Base-by-base conservation (phyloP, 192 early-diverging fungal genomes). In the Umbelopsis isabellina region DNA sequence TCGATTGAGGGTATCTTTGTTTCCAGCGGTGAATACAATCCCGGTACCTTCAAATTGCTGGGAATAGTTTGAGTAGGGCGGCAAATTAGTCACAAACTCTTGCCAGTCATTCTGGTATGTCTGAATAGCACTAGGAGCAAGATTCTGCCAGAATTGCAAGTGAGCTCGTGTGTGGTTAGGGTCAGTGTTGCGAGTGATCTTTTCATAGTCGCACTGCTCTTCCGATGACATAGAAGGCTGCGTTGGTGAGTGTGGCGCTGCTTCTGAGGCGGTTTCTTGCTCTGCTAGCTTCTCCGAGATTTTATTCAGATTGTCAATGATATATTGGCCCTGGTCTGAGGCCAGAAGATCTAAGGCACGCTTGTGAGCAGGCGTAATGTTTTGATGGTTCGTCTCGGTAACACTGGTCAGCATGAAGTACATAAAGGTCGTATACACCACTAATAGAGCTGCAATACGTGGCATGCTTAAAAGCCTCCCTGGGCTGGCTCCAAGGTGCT, bases 21-120 rank as follows among this genome's bases (percentile, higher is more conserved):
- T 78, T 49, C 76, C 76, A 20, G 76, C 71, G 30, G 72, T 71
- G 20, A 78, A 41, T 6, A 78, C 76, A 16, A 78, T 74, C 21
- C 76, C 76, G 15, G 65, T 45, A 8, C 33, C 51, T 18, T 67
- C 21, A 16, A 67, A 68, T 51, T 65, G 22, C 21, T 55, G 33
- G n/a, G 23, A 12, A n/a, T 55, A 51, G 27, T 20, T 35, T 2
- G 58, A 44, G 4, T 67, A 47, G 1, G 45, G 21, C 20, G n/a
- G 15, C 27, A 70, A 46, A 5, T 49, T 16, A 11, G 27, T 9
- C 1, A 78, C 48, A 33, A 78, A 78, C 4, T 47, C 8, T 22
- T 74, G 58, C 76, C 76, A 78, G 23, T 70, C 55, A 6, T 69
- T 47, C 25, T 53, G 45, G n/a, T 78, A 74, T 8, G 41, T 22